phyloP scores from a whole-genome alignment of 495 filamentous ascomycete genomes.

The Umbilicaria muhlenbergii region DNA sequence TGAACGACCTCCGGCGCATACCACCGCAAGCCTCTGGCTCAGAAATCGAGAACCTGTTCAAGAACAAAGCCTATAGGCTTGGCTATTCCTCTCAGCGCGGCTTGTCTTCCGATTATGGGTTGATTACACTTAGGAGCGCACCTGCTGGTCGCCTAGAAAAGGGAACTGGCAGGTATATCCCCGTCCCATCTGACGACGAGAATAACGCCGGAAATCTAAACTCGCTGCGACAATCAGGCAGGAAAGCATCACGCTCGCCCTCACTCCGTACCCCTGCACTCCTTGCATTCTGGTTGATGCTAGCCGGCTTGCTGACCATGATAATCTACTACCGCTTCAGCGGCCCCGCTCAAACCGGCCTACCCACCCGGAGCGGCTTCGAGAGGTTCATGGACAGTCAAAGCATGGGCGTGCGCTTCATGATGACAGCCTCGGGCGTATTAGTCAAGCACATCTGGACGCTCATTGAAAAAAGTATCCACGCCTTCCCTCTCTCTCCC shows the following conservation, averaged over 20 bases:
- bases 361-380: constrained; percentile 14
- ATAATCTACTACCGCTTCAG: constrained; percentile 28
- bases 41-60: neutral
- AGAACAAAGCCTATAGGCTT: constrained; percentile 16
- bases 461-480: constrained; percentile 18
- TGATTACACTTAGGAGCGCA: constrained; percentile 6
- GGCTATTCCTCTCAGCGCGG: constrained; percentile 17
- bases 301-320: constrained; percentile 20
- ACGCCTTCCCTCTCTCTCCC: neutral
- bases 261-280: neutral
- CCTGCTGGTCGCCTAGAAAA: neutral
- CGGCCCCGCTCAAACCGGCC: constrained; percentile 6
- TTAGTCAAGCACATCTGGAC: constrained; percentile 29
- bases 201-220: neutral
- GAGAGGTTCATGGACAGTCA: constrained; percentile 30
- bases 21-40: constrained; percentile 3
- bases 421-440: constrained; percentile 27
- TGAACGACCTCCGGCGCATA: constrained; percentile 9
- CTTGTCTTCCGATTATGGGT: constrained; percentile 19
- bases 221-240: neutral
- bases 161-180: constrained; percentile 3
- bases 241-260: neutral
- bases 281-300: constrained; percentile 14
- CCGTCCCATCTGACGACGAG: neutral
- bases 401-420: constrained; percentile 26